phyloP scores from a whole-genome alignment of 2,329 filamentous ascomycete genomes.

The Aspergillus sp. region DNA sequence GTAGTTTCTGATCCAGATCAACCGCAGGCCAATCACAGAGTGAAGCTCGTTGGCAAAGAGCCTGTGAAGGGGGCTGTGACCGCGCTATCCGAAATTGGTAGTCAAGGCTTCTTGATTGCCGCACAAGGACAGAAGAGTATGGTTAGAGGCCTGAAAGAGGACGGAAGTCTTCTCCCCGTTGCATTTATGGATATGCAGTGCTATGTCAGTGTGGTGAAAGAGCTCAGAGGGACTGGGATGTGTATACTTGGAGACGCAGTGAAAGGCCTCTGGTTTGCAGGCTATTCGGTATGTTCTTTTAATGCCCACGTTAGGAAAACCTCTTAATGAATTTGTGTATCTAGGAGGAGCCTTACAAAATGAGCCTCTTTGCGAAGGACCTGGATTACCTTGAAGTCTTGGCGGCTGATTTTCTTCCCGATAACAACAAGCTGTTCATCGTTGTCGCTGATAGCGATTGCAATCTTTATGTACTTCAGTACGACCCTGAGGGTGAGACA shows the following conservation, averaged over 20 bases:
- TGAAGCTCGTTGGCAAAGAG: constrained; percentile 85
- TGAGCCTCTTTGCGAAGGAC: constrained; percentile 89
- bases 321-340: constrained; percentile 10
- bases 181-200: constrained; percentile 98
- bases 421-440: constrained; percentile 78
- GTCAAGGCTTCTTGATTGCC: constrained; percentile 82
- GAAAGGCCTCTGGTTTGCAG: constrained; percentile 94
- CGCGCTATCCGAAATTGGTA: constrained; percentile 78
- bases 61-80: constrained; percentile 92
- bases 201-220: constrained; percentile 83
- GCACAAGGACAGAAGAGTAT: constrained; percentile 97
- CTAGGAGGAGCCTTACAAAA: constrained; percentile 88
- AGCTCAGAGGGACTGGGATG: constrained; percentile 78
- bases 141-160: constrained; percentile 93
- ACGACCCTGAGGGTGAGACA: constrained; percentile 83
- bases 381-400: constrained; percentile 74
- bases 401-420: constrained; percentile 82
- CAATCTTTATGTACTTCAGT: constrained; percentile 86
- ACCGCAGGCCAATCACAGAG: constrained; percentile 79
- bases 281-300: constrained; percentile 66
- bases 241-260: constrained; percentile 86
- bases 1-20: constrained; percentile 86
- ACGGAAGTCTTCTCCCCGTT: constrained; percentile 86
- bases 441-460: constrained; percentile 81
- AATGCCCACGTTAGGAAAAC: not conserved